Evolutionary conservation across 169 alveolate species (phyloP).

Genomic region (Babesia bovis): DNA sequence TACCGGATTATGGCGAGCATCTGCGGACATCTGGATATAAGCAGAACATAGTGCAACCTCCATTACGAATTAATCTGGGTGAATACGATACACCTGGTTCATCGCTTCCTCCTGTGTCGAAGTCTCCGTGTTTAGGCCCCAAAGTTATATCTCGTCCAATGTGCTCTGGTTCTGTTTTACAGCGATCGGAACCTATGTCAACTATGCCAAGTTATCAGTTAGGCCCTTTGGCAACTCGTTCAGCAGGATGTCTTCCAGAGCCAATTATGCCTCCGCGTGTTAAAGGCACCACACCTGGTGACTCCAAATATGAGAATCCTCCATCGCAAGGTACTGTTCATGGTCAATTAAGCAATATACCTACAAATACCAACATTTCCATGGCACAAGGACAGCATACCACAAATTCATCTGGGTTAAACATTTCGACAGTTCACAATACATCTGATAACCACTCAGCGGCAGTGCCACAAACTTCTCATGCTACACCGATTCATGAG

Average conservation of each 20-base stretch:
- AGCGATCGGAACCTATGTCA: too few species aligned
- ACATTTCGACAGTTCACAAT: too few species aligned
- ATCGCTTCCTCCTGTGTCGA: background rate
- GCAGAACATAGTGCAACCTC: background rate
- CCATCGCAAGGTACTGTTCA: too few species aligned
- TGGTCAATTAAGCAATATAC: too few species aligned
- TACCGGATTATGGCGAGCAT: background rate
- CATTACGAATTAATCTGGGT: conserved; percentile 7
- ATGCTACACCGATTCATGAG: too few species aligned
- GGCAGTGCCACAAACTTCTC: too few species aligned
- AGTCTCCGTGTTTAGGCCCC: conserved; percentile 16
- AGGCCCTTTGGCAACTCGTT: background rate
- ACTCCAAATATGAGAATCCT: background rate
- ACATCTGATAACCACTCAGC: too few species aligned
- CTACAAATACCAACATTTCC: too few species aligned
- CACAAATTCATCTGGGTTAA: too few species aligned
- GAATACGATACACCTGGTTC: background rate
- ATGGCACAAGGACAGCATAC: too few species aligned
- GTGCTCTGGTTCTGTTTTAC: too few species aligned
- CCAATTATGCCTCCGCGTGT: background rate
- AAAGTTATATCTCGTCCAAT: background rate
- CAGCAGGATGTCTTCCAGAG: background rate
- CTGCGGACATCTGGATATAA: background rate
- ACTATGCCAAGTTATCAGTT: background rate
- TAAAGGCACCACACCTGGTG: background rate